A percentile compares a stretch with the other conserved stretches of the same genome.
These are phyloP conservation scores for Trichoderma arundinaceum DNA, from an alignment of 2,329 filamentous ascomycete genomes.

Conservation along the genomic window DNA sequence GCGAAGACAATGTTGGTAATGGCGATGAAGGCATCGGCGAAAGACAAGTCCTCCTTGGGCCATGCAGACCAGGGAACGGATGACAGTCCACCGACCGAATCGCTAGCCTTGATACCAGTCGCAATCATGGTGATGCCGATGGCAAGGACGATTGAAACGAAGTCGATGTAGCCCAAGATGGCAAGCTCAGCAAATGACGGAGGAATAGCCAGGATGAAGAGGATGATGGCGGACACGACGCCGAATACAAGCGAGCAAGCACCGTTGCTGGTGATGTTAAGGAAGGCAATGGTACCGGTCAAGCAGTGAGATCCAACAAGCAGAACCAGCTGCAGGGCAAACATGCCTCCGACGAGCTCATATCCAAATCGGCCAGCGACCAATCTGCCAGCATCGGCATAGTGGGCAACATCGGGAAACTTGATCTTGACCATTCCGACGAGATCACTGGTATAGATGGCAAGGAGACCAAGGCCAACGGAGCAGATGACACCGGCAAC, in stretches of 20 bases:
- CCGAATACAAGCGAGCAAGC: conserved; percentile 54
- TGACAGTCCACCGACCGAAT: conserved; percentile 42
- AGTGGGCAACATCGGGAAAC: conserved; percentile 65
- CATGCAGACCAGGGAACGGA: conserved; percentile 52
- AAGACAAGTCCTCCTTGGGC: conserved; percentile 52
- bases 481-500: conserved; percentile 53
- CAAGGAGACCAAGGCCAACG: conserved; percentile 51
- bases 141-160: conserved; percentile 66
- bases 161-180: conserved; percentile 59
- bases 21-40: conserved; percentile 63
- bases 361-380: conserved; percentile 65
- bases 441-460: conserved; percentile 56
- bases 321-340: conserved; percentile 69
- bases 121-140: conserved; percentile 71
- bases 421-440: conserved; percentile 56
- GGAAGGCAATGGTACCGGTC: conserved; percentile 72
- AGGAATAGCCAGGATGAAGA: conserved; percentile 54
- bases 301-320: conserved; percentile 74
- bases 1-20: conserved; percentile 74
- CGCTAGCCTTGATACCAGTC: conserved; percentile 56
- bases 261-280: conserved; percentile 64
- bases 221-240: conserved; percentile 53
- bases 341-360: conserved; percentile 66
- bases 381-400: conserved; percentile 70
- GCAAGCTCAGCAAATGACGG: conserved; percentile 57